Evolutionary conservation across 2,329 filamentous ascomycete genomes (phyloP).

Genomic region (Ophioceras dolichostomum): DNA sequence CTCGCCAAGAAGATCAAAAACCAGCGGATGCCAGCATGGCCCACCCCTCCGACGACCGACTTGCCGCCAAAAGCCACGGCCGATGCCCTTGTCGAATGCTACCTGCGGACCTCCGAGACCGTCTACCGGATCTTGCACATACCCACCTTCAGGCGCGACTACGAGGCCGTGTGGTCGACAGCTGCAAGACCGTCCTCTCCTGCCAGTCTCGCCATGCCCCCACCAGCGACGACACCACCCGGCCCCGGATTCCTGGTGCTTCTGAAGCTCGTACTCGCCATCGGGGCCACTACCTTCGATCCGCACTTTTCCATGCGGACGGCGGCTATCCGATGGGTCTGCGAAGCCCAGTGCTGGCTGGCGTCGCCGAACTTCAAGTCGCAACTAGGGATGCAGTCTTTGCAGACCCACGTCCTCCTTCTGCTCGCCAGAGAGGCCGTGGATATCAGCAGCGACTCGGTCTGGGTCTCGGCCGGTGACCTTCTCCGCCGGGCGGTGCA

Average conservation of each 20-base stretch:
- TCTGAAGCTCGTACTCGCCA: conserved; percentile 44
- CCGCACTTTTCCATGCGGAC: conserved; percentile 33
- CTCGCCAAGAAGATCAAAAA: conserved; percentile 38
- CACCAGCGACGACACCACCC: conserved; percentile 6
- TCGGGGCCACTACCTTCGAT: conserved; percentile 40
- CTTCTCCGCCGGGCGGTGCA: conserved; percentile 41
- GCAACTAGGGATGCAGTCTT: conserved; percentile 27
- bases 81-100: conserved; percentile 37
- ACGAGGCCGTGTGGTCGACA: conserved; percentile 31
- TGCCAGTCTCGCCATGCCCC: not conserved
- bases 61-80: conserved; percentile 32
- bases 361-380: conserved; percentile 40
- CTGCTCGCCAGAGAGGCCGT: conserved; percentile 14
- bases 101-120: conserved; percentile 43
- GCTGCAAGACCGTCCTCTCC: too few species aligned
- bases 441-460: conserved; percentile 29
- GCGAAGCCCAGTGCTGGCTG: conserved; percentile 43
- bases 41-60: conserved; percentile 22
- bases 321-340: conserved; percentile 41
- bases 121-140: conserved; percentile 45
- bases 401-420: conserved; percentile 9
- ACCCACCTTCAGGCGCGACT: conserved; percentile 42
- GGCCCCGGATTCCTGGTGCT: conserved; percentile 38
- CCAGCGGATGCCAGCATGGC: conserved; percentile 33
- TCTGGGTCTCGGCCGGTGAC: conserved; percentile 37